Base-by-base conservation (phyloP, 108 stramenopile genomes). In the Cyclotella cryptica region DNA sequence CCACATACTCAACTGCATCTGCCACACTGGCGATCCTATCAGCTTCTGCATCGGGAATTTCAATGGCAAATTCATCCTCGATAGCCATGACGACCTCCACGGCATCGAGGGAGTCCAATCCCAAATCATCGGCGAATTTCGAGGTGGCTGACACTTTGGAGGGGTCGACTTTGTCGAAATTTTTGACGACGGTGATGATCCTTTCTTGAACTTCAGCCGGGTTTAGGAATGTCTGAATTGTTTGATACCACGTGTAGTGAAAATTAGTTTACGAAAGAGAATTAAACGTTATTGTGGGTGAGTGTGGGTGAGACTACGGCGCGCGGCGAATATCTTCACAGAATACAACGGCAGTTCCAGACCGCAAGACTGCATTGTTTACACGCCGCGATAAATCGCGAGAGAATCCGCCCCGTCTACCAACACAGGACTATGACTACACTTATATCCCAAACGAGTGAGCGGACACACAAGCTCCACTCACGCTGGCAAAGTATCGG, bases 31-130 rank as follows among this genome's bases (percentile, higher is more conserved):
- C 68, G 79, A 99, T 99, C 88, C 97, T 98, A 84, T 99, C 99
- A 9, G 98, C 98, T 86, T 99, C 98, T n/a, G 95, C 94, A 89
- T 99, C 99, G 24, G 99, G 99, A 85, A 99, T 99, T 78, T 99
- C 98, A 84, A 99, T 96, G 68, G 96, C 96, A 83, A 99, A 99
- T 89, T 99, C 99, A 81, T 99, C 99, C 85, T 99, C 99, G 78
- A 99, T 97, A 49, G 98, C 98, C 99, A 99, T 99, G 51, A 98
- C 98, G 69, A 98, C 95, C 86, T 98, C 97, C 5, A 99, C 99
- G 47, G 96, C 80, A 86, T 99, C 99, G 75, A 99, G 90, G 27
- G 98, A 98, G 83, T 99, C 99, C 69, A 99, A 88, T 52, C 97
- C 97, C 54, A 99, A 88, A 83, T 99, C 99, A 43, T 98, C 95